Evolutionary conservation across 2,329 filamentous ascomycete species (phyloP).

Genomic region (Alternaria brassicicola): DNA sequence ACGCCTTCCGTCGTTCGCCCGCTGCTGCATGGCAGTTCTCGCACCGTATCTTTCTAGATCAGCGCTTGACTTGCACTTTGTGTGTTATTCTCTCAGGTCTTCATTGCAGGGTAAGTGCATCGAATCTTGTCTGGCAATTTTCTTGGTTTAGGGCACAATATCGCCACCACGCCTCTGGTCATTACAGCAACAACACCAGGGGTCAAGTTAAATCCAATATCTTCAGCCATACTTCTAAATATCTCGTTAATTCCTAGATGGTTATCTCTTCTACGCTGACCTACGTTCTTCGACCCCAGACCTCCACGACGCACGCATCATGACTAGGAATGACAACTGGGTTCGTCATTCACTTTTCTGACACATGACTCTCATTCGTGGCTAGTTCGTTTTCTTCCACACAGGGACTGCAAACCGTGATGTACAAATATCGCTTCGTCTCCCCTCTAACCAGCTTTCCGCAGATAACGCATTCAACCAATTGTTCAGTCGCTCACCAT

Average conservation of each 20-base stretch:
- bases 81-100: not conserved
- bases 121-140: not conserved
- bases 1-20: not conserved
- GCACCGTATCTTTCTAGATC: not conserved
- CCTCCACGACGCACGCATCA: not conserved
- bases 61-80: not conserved
- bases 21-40: not conserved
- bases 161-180: not conserved
- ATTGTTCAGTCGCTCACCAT: constrained; percentile 10
- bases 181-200: not conserved
- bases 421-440: not conserved
- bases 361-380: not conserved
- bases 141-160: not conserved
- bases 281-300: not conserved
- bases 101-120: not conserved
- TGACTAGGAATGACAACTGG: not conserved
- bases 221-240: not conserved
- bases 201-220: not conserved
- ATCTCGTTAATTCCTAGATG: not conserved
- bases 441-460: constrained; percentile 2
- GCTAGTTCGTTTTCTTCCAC: not conserved
- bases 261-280: not conserved
- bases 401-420: not conserved
- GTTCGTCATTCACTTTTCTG: not conserved
- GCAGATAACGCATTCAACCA: not conserved